Evolutionary conservation across 2,329 filamentous ascomycete species (phyloP).

Genomic region (Talaromyces sp.): DNA sequence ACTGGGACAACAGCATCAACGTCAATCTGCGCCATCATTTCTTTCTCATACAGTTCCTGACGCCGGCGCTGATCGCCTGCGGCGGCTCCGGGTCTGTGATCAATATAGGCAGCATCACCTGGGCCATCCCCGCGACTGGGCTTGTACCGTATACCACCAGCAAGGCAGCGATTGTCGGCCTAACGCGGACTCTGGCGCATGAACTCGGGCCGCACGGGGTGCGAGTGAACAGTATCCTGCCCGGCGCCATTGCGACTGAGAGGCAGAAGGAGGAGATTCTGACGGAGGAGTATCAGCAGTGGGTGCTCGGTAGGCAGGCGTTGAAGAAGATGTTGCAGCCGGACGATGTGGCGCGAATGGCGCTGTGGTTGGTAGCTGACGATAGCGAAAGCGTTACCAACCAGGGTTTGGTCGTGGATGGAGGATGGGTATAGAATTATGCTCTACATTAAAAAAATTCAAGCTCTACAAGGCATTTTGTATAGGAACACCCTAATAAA

Average conservation of each 20-base stretch:
- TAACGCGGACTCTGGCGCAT: constrained; percentile 34
- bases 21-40: constrained; percentile 44
- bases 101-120: constrained; percentile 39
- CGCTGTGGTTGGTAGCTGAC: constrained; percentile 44
- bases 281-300: constrained; percentile 33
- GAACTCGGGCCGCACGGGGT: constrained; percentile 35
- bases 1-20: constrained; percentile 41
- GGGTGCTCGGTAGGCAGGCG: constrained; percentile 38
- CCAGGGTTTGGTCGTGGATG: constrained; percentile 37
- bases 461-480: background rate
- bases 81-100: constrained; percentile 28
- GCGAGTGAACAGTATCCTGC: constrained; percentile 48
- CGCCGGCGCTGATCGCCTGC: constrained; percentile 28
- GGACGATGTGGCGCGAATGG: constrained; percentile 44
- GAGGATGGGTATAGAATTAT: constrained; percentile 13
- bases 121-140: constrained; percentile 30
- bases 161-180: constrained; percentile 36
- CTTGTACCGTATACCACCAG: constrained; percentile 33
- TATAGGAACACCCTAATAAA: background rate
- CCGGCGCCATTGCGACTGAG: constrained; percentile 44
- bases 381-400: constrained; percentile 46
- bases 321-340: constrained; percentile 34
- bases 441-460: background rate
- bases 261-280: constrained; percentile 41
- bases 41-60: constrained; percentile 38